Conservation (phyloP, 2,329 filamentous ascomycete genomes). For the Didymella segeticola region DNA sequence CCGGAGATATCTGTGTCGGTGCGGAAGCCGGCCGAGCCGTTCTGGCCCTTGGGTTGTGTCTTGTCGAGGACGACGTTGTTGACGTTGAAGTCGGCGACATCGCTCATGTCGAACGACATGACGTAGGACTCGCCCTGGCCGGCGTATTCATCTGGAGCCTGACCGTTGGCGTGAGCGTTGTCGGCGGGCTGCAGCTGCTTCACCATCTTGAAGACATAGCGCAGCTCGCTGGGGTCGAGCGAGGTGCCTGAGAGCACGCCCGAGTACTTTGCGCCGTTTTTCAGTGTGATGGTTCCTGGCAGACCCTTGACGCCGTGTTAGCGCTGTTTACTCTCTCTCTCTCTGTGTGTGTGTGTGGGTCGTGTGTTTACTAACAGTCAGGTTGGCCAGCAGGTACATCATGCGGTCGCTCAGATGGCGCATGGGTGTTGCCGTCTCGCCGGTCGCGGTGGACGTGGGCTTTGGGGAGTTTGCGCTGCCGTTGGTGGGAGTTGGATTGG, state of each 20-base stretch:
- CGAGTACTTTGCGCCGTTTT: constrained; percentile 66
- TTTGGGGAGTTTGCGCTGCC: constrained; percentile 56
- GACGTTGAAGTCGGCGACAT: constrained; percentile 64
- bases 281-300: constrained; percentile 62
- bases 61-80: constrained; percentile 61
- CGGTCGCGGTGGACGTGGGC: constrained; percentile 50
- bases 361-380: constrained; percentile 58
- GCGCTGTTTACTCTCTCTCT: neutral
- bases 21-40: constrained; percentile 70
- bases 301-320: constrained; percentile 57
- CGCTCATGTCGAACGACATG: constrained; percentile 68
- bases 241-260: constrained; percentile 66
- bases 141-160: constrained; percentile 51
- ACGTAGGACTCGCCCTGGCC: constrained; percentile 57
- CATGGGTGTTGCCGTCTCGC: constrained; percentile 61
- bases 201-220: constrained; percentile 71
- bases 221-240: constrained; percentile 59
- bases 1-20: constrained; percentile 91
- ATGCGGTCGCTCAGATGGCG: constrained; percentile 67
- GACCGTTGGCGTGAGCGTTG: constrained; percentile 57
- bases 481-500: constrained; percentile 59
- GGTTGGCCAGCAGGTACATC: constrained; percentile 64
- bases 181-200: constrained; percentile 56
- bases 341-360: neutral
- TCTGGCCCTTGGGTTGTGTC: constrained; percentile 59